Evolutionary conservation across 2,329 filamentous ascomycete genomes (phyloP).

Genomic region (Aspergillus ibericus): DNA sequence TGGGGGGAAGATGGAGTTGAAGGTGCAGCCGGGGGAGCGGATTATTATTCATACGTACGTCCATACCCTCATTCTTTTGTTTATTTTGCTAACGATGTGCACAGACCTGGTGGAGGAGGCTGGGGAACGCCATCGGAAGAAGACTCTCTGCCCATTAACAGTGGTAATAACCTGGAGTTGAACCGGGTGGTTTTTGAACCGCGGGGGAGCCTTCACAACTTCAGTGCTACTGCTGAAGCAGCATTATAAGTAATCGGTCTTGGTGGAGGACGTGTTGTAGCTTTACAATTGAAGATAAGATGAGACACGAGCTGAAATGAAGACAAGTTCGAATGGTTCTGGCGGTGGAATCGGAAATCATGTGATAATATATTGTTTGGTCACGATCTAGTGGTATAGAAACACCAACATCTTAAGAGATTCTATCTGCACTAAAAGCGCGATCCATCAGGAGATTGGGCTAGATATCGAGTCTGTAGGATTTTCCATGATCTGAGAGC

Average conservation of each 20-base stretch:
- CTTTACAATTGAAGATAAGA: background rate
- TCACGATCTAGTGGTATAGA: no score
- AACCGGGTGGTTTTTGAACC: background rate
- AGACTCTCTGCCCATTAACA: background rate
- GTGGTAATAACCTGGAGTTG: background rate
- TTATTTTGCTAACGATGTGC: background rate
- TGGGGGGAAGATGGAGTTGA: conserved; percentile 63
- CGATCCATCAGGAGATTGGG: no score
- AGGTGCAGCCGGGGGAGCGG: conserved; percentile 60
- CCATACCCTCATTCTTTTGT: no score
- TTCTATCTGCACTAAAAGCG: no score
- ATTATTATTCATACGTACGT: conserved; percentile 60
- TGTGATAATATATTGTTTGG: no score
- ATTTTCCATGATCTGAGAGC: no score
- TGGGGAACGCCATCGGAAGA: conserved; percentile 22
- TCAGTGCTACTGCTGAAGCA: background rate
- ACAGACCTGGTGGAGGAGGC: conserved; percentile 49
- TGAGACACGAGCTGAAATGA: background rate
- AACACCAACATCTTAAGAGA: no score
- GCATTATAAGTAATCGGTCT: background rate
- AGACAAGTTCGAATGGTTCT: background rate
- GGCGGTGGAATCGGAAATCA: no score
- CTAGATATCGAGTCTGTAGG: no score
- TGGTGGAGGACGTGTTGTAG: background rate
- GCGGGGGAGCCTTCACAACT: background rate